phyloP scores from a whole-genome alignment of 768 basidiomycete species.

The Suillus spraguei region DNA sequence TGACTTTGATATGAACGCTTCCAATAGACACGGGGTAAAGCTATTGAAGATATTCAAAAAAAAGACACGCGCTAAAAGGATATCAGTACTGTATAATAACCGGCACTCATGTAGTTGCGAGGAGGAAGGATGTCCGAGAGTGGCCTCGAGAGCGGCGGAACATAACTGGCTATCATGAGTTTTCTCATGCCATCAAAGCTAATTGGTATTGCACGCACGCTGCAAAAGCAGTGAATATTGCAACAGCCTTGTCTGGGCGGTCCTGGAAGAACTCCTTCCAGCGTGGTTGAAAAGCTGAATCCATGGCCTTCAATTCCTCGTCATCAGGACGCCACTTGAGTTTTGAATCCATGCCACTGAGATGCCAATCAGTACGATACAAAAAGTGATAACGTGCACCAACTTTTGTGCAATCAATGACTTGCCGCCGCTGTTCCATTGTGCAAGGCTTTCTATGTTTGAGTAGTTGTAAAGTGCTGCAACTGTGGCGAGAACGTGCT shows the following conservation, averaged over 20 bases:
- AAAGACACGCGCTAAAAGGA: no score
- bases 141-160: neutral
- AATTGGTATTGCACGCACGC: slow-evolving; percentile 31
- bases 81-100: slow-evolving; percentile 34
- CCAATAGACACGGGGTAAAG: slow-evolving; percentile 50
- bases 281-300: slow-evolving; percentile 45
- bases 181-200: neutral
- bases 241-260: slow-evolving; percentile 57
- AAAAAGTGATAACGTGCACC: slow-evolving; percentile 12
- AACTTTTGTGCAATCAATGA: slow-evolving; percentile 58
- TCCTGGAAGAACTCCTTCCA: slow-evolving; percentile 55
- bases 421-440: slow-evolving; percentile 38
- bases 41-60: slow-evolving; percentile 12
- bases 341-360: slow-evolving; percentile 55
- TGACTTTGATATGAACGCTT: slow-evolving; percentile 49
- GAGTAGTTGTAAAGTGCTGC: neutral
- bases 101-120: slow-evolving; percentile 18
- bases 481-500: slow-evolving; percentile 18
- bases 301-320: slow-evolving; percentile 52
- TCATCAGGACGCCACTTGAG: slow-evolving; percentile 56
- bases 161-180: neutral
- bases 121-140: slow-evolving; percentile 2
- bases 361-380: neutral
- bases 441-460: slow-evolving; percentile 19
- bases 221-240: slow-evolving; percentile 44